Base-by-base conservation (phyloP, 2,329 filamentous ascomycete species). In the Ramularia endophylla region DNA sequence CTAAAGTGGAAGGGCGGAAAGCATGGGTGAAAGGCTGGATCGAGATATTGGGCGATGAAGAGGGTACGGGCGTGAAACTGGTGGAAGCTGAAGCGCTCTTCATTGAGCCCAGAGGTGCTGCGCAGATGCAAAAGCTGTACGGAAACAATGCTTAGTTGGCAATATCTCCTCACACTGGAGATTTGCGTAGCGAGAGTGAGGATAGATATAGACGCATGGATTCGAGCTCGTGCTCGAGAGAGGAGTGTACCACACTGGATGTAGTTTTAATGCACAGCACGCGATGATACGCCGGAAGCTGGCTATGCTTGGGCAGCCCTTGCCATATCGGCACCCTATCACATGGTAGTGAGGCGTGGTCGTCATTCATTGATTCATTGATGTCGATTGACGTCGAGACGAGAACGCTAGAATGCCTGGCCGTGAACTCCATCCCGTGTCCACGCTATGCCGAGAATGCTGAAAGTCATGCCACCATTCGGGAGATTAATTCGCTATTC, bases 11-110 rank as follows among this genome's bases (percentile, higher is more conserved):
- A 60, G 90, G 92, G 1, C 75, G 92, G 48, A 97, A 97, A 70
- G 90, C 88, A 9, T 95, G 87, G 87, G 87, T 95, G 1, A 83
- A 85, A 66, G 92, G 87, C 1, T 77, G 79, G 53, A 81, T 97
- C 55, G 88, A 95, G 74, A 82, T 86, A 41, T 66, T 97, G 46
- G 77, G 77, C 44, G 65, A 72, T 18, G 56, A 53, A 7, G 55
- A 74, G 11, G 67, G 73, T 18, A 70, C 69, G 53, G 71, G 79
- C 25, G 78, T 74, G 12, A 74, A 89, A 35, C 64, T 95, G 44
- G 87, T 84, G 6, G 86, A 94, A 66, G 90, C 87, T 0, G 83
- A 84, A 59, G 88, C 83, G 2, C 66, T 98, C 53, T 97, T 94
- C 62, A 77, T 97, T 56, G 87, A 92, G 66, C 89, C 90, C 20